Conservation (phyloP, 2,329 filamentous ascomycete genomes). For the Hortaea sp. region DNA sequence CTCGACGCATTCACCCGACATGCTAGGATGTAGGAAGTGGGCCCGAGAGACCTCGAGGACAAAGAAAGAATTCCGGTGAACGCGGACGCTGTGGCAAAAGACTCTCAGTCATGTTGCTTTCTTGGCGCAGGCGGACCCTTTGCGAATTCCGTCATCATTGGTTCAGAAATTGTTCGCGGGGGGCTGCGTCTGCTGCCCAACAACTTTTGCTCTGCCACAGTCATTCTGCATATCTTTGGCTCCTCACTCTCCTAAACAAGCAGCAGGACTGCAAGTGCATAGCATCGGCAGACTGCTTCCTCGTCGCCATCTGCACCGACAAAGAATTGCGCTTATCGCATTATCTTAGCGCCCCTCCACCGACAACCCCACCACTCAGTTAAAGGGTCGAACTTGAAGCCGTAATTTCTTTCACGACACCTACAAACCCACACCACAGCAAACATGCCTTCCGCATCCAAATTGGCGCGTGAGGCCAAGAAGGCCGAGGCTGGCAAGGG, state of each 20-base stretch:
- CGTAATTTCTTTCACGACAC: not conserved
- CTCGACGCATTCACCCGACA: no score
- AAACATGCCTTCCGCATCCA: constrained; percentile 58
- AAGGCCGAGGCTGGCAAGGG: constrained; percentile 59
- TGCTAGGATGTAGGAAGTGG: no score
- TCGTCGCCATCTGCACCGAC: not conserved
- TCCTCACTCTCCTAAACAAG: not conserved
- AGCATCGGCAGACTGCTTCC: not conserved
- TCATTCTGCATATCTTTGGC: not conserved
- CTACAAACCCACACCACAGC: constrained; percentile 1
- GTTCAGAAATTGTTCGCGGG: not conserved
- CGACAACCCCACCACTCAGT: not conserved
- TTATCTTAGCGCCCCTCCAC: not conserved
- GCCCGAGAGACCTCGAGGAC: no score
- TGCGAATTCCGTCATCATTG: not conserved
- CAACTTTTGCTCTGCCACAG: not conserved
- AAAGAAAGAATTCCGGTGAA: no score
- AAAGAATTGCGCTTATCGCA: not conserved
- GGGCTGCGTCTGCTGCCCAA: not conserved
- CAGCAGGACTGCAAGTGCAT: not conserved
- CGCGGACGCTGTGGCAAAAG: no score
- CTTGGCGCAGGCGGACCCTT: not conserved
- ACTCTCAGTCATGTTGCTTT: not conserved
- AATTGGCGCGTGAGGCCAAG: constrained; percentile 59
- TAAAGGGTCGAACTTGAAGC: not conserved